These are phyloP conservation scores for Penicillium odoratum DNA, from an alignment of 495 filamentous ascomycete species.

Conservation along the genomic window DNA sequence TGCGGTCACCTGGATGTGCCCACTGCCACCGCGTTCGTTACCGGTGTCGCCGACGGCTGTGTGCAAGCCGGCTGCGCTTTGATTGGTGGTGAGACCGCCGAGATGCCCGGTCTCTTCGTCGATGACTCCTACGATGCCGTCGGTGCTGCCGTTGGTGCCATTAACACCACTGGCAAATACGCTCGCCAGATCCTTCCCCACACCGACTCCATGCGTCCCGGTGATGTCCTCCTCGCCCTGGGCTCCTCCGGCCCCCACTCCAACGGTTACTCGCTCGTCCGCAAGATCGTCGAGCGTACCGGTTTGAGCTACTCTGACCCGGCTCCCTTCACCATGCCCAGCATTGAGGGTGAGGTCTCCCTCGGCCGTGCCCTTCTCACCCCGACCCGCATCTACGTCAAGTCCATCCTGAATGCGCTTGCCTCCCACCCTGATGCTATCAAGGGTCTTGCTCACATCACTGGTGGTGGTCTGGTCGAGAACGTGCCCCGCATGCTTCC, in stretches of 20 bases:
- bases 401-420: constrained; percentile 63
- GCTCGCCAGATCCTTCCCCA: constrained; percentile 68
- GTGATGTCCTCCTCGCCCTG: constrained; percentile 83
- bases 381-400: constrained; percentile 81
- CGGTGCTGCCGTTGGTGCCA: constrained; percentile 82
- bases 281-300: constrained; percentile 74
- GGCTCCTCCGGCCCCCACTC: constrained; percentile 84
- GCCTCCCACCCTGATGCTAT: constrained; percentile 58
- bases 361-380: constrained; percentile 75
- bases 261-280: constrained; percentile 93
- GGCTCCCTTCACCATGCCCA: constrained; percentile 70
- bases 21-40: constrained; percentile 76
- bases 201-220: constrained; percentile 69
- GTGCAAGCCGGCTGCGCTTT: constrained; percentile 80
- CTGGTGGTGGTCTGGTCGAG: constrained; percentile 86
- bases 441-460: constrained; percentile 95
- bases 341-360: constrained; percentile 33
- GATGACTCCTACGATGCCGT: constrained; percentile 86
- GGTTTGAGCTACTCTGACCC: constrained; percentile 66
- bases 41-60: constrained; percentile 85
- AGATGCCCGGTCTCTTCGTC: constrained; percentile 92
- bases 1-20: constrained; percentile 79
- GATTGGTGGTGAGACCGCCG: constrained; percentile 92
- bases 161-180: constrained; percentile 55
- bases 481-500: constrained; percentile 95